Conservation (phyloP, 1,284 basidiomycete species). For the Puccinia polysora region DNA sequence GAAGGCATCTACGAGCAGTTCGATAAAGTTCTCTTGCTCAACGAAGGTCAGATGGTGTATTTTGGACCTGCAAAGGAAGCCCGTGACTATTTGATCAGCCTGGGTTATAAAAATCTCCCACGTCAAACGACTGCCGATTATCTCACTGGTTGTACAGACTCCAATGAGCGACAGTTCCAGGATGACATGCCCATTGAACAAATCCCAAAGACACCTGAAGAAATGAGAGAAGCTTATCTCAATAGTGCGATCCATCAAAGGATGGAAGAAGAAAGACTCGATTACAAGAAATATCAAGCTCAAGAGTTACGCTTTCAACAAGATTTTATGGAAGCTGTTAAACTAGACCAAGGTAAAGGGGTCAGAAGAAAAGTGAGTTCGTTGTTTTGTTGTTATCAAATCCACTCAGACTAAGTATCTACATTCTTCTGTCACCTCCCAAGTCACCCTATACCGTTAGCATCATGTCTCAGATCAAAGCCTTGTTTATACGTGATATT, state of each 20-base stretch:
- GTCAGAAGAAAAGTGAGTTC: constrained; percentile 19
- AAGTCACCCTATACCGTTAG: constrained; percentile 82
- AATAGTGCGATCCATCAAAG: constrained; percentile 59
- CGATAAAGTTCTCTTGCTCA: constrained; percentile 66
- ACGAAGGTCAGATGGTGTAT: constrained; percentile 76
- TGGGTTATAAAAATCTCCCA: constrained; percentile 54
- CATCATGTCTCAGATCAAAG: constrained; percentile 65
- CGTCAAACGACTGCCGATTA: constrained; percentile 74
- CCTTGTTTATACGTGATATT: constrained; percentile 48
- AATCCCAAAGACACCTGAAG: constrained; percentile 69
- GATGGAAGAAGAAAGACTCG: constrained; percentile 59
- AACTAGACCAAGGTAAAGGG: constrained; percentile 17
- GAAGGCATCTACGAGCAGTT: constrained; percentile 60
- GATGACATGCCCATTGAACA: constrained; percentile 63
- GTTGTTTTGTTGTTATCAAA: constrained; percentile 46
- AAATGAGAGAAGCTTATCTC: constrained; percentile 67
- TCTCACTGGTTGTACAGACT: constrained; percentile 70
- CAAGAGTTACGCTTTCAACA: constrained; percentile 57
- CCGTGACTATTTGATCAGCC: constrained; percentile 66
- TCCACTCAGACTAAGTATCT: too few relatives aligned
- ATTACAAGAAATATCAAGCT: constrained; percentile 66
- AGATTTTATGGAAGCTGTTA: constrained; percentile 32
- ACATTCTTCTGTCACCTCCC: too few relatives aligned
- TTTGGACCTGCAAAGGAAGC: constrained; percentile 70
- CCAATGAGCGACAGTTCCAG: constrained; percentile 75